Percentiles rank a stretch among this genome's conserved stretches.
These are phyloP conservation scores for Penicillium roqueforti DNA, from an alignment of 495 filamentous ascomycete genomes.

Conservation along the genomic window DNA sequence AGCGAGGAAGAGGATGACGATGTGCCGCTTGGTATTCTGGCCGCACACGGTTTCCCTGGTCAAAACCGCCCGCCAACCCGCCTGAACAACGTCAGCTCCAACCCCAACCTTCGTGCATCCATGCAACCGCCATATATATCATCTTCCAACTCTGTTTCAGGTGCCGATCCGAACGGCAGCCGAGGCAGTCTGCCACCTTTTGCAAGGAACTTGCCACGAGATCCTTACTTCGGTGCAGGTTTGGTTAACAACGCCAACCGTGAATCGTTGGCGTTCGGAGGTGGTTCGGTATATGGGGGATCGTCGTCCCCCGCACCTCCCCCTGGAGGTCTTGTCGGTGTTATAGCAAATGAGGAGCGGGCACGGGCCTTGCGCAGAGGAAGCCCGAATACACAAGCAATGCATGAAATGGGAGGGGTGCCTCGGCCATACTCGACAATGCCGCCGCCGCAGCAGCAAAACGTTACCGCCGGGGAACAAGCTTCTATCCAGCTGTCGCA, in stretches of 20 bases:
- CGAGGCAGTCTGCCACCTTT: slow-evolving; percentile 68
- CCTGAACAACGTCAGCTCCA: slow-evolving; percentile 60
- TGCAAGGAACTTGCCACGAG: slow-evolving; percentile 77
- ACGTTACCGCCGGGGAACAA: slow-evolving; percentile 58
- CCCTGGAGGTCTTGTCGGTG: slow-evolving; percentile 79
- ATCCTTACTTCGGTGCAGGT: slow-evolving; percentile 84
- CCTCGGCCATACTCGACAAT: slow-evolving; percentile 48
- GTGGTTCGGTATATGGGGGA: slow-evolving; percentile 51
- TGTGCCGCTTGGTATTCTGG: slow-evolving; percentile 80
- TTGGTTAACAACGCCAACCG: slow-evolving; percentile 70
- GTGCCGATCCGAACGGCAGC: slow-evolving; percentile 40
- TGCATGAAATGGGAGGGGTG: slow-evolving; percentile 37
- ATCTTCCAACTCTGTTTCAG: slow-evolving; percentile 40
- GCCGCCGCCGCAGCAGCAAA: slow-evolving; percentile 6
- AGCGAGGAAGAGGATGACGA: slow-evolving; percentile 79
- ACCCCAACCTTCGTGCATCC: slow-evolving; percentile 46
- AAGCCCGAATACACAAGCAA: slow-evolving; percentile 62
- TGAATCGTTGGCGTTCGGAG: slow-evolving; percentile 70
- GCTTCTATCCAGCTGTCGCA: slow-evolving; percentile 79
- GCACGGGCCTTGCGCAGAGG: slow-evolving; percentile 71
- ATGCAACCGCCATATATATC: slow-evolving; percentile 32
- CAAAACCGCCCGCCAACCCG: slow-evolving; percentile 75
- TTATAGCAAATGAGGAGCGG: slow-evolving; percentile 83
- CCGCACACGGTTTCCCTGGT: slow-evolving; percentile 88
- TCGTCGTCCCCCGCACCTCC: slow-evolving; percentile 42